Percentiles rank a stretch among this genome's conserved stretches.
Conservation (phyloP, 257 asterid species). For the Plantago ovata region DNA sequence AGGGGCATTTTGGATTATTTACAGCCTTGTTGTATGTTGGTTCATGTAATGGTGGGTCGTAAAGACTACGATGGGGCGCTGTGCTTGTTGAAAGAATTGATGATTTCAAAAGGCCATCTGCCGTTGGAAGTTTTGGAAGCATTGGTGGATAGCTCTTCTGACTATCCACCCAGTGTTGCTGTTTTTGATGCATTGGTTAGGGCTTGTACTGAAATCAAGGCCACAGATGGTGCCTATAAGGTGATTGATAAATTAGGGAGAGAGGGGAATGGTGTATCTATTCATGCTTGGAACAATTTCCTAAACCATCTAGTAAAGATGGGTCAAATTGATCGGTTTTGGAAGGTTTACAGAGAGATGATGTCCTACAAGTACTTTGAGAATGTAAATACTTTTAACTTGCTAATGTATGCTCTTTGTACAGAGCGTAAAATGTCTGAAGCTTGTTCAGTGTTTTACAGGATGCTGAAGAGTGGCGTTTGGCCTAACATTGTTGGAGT, state of each 20-base stretch:
- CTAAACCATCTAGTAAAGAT: slow-evolving; percentile 61
- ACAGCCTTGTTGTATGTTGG: slow-evolving; percentile 48
- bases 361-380: slow-evolving; percentile 54
- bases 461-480: slow-evolving; percentile 66
- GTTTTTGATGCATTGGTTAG: slow-evolving; percentile 65
- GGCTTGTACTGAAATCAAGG: slow-evolving; percentile 69
- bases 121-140: slow-evolving; percentile 51
- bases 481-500: slow-evolving; percentile 54
- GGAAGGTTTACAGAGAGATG: slow-evolving; percentile 63
- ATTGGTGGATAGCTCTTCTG: slow-evolving; percentile 28
- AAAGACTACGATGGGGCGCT: slow-evolving; percentile 57
- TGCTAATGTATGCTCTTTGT: slow-evolving; percentile 62
- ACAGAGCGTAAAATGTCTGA: slow-evolving; percentile 47
- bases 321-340: slow-evolving; percentile 47
- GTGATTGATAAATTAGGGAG: slow-evolving; percentile 49
- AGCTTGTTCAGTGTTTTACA: slow-evolving; percentile 59
- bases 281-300: slow-evolving; percentile 81
- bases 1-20: slow-evolving; percentile 35
- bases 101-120: slow-evolving; percentile 49
- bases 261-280: slow-evolving; percentile 42
- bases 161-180: slow-evolving; percentile 20
- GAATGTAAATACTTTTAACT: slow-evolving; percentile 64
- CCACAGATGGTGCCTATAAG: slow-evolving; percentile 49
- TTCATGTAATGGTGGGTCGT: slow-evolving; percentile 51
- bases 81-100: slow-evolving; percentile 56